phyloP scores from a whole-genome alignment of 176 grass and related monocot genomes.

The Musa beccarii region DNA sequence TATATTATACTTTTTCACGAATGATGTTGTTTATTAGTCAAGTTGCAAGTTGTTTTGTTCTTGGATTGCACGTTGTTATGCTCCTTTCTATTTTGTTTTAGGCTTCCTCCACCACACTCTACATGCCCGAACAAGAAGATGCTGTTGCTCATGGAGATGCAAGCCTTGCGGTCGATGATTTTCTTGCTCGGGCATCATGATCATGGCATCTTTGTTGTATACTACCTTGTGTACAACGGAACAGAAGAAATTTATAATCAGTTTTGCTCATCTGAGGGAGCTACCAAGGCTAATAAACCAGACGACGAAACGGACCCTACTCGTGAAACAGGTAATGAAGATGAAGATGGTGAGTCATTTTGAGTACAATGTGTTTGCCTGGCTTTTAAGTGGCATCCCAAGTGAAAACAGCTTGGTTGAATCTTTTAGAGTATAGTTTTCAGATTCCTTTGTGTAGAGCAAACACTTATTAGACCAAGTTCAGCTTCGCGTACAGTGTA shows the following conservation, averaged over 20 bases:
- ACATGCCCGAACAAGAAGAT: constrained; percentile 92
- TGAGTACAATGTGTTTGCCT: not conserved
- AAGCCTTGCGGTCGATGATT: constrained; percentile 76
- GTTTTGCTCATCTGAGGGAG: not conserved
- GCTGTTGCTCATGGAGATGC: constrained; percentile 90
- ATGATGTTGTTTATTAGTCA: not conserved
- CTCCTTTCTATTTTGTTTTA: constrained; percentile 9
- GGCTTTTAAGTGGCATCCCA: not conserved
- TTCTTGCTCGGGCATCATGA: constrained; percentile 45
- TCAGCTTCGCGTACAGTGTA: not conserved
- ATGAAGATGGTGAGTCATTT: not conserved
- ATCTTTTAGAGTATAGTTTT: not conserved
- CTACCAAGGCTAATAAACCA: not conserved
- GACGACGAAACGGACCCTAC: too few relatives aligned
- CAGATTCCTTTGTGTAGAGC: not conserved
- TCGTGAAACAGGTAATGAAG: not conserved
- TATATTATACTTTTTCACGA: not conserved
- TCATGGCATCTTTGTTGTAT: constrained; percentile 4
- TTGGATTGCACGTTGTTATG: not conserved
- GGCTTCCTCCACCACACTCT: constrained; percentile 57
- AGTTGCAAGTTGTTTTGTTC: not conserved
- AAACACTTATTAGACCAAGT: too few relatives aligned
- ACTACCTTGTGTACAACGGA: not conserved
- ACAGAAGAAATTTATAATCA: not conserved
- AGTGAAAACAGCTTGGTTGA: not conserved